These are phyloP conservation scores for Aspergillus saccharolyticus DNA, from an alignment of 495 filamentous ascomycete species.

Conservation along the genomic window DNA sequence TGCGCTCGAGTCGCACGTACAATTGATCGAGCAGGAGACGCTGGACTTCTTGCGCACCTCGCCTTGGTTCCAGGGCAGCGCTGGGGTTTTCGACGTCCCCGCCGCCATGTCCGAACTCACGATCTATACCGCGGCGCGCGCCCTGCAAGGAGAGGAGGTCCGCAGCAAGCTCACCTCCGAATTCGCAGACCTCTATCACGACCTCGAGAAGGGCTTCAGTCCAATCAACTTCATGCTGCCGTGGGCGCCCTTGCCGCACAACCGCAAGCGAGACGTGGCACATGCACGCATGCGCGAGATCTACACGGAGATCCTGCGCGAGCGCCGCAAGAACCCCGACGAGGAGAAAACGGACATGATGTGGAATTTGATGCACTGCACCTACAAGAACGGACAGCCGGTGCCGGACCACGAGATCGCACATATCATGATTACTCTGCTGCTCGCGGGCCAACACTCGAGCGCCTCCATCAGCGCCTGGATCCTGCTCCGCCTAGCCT, in stretches of 20 bases:
- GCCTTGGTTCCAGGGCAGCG: constrained; percentile 60
- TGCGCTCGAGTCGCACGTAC: constrained; percentile 72
- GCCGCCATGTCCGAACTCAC: constrained; percentile 77
- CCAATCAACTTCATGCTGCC: constrained; percentile 83
- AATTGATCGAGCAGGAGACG: constrained; percentile 72
- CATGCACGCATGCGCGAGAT: constrained; percentile 70
- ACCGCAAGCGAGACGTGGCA: constrained; percentile 71
- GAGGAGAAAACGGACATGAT: constrained; percentile 66
- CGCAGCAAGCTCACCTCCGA: constrained; percentile 61
- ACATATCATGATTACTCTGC: constrained; percentile 86
- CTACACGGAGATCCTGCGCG: constrained; percentile 71
- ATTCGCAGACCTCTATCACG: constrained; percentile 73
- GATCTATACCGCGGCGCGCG: constrained; percentile 75
- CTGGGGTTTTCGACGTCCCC: constrained; percentile 60
- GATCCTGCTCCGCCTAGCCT: constrained; percentile 75
- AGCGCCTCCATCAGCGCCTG: constrained; percentile 76
- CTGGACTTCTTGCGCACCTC: constrained; percentile 60
- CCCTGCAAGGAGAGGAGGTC: constrained; percentile 75
- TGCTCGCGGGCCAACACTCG: constrained; percentile 88
- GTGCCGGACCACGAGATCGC: constrained; percentile 78
- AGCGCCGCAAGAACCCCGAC: constrained; percentile 46
- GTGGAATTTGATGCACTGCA: constrained; percentile 73
- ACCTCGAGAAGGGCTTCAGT: constrained; percentile 78
- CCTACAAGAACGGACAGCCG: constrained; percentile 66
- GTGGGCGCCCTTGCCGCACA: constrained; percentile 81